Percentiles rank a stretch among this genome's conserved stretches.
These are phyloP conservation scores for Colletotrichum eleusines DNA, from an alignment of 2,329 filamentous ascomycete genomes.

Conservation along the genomic window DNA sequence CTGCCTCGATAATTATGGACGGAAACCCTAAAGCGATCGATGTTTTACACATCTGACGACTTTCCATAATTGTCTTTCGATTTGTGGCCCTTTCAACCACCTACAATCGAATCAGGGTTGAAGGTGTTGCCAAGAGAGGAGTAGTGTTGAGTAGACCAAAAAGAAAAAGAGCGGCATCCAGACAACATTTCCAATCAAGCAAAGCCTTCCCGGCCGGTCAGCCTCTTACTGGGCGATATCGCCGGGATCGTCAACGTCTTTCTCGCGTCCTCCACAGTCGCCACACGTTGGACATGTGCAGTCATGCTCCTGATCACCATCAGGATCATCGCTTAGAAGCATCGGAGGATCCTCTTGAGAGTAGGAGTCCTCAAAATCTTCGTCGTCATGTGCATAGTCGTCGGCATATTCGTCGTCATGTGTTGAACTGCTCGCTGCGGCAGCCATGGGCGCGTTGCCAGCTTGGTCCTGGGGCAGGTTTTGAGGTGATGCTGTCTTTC, in stretches of 20 bases:
- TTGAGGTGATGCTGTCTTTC: slow-evolving; percentile 53
- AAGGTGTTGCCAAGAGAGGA: not conserved
- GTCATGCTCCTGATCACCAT: slow-evolving; percentile 23
- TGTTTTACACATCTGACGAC: not conserved
- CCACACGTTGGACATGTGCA: slow-evolving; percentile 23
- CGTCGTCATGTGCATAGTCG: slow-evolving; percentile 43
- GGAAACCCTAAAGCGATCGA: not conserved
- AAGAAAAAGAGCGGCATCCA: not conserved
- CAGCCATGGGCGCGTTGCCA: slow-evolving; percentile 44
- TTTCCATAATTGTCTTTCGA: not conserved
- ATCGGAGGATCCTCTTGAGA: slow-evolving; percentile 42
- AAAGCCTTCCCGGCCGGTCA: not conserved
- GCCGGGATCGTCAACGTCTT: slow-evolving; percentile 31
- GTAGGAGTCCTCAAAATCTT: slow-evolving; percentile 28
- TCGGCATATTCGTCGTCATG: slow-evolving; percentile 54
- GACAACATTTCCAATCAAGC: not conserved
- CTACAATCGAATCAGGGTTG: not conserved
- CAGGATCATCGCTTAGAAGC: slow-evolving; percentile 40
- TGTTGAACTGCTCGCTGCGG: slow-evolving; percentile 52
- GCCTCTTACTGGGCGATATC: slow-evolving; percentile 12
- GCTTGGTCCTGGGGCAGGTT: slow-evolving; percentile 45
- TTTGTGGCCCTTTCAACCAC: not conserved
- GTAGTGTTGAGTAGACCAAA: not conserved
- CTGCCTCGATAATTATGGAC: too few relatives aligned
- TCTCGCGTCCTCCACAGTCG: slow-evolving; percentile 14